phyloP scores from a whole-genome alignment of 768 basidiomycete genomes.

The Multifurca ochricompacta region DNA sequence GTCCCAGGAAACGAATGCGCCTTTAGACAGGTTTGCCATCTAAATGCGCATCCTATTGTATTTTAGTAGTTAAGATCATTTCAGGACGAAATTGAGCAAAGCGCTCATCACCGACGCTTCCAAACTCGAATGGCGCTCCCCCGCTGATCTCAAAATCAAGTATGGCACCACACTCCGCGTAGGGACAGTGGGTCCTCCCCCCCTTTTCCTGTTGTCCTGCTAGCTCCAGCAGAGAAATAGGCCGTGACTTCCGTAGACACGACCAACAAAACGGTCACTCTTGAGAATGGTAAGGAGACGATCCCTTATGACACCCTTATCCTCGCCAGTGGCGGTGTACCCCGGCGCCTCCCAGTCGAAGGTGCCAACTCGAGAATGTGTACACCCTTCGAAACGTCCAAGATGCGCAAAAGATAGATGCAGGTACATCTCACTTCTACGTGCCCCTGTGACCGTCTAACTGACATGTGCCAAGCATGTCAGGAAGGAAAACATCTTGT shows the following conservation, averaged over 20 bases:
- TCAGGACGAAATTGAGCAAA: constrained; percentile 84
- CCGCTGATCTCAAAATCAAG: constrained; percentile 70
- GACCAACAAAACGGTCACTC: constrained; percentile 49
- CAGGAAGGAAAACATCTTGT: constrained; percentile 71
- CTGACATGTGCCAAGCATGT: constrained; percentile 34
- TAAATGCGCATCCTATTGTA: neutral
- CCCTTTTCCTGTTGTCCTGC: constrained; percentile 2
- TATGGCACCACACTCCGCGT: constrained; percentile 60
- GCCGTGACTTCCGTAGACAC: constrained; percentile 67
- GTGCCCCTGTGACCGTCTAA: neutral
- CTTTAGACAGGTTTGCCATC: constrained; percentile 64
- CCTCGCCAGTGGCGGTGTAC: constrained; percentile 67
- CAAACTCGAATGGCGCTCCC: constrained; percentile 68
- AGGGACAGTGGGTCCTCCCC: constrained; percentile 38
- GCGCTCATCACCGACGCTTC: constrained; percentile 66
- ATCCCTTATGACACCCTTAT: constrained; percentile 71
- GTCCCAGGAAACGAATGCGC: constrained; percentile 70
- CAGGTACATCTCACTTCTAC: constrained; percentile 42
- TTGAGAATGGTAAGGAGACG: constrained; percentile 51
- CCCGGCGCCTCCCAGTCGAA: constrained; percentile 69
- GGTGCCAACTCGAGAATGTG: constrained; percentile 70
- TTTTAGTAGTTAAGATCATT: neutral
- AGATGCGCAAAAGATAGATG: constrained; percentile 65
- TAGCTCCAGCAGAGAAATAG: constrained; percentile 27
- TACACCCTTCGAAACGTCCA: constrained; percentile 63